A percentile compares a stretch with the other conserved stretches of the same genome.
Conservation (phyloP, 345 rosid species). For the Acer negundo region DNA sequence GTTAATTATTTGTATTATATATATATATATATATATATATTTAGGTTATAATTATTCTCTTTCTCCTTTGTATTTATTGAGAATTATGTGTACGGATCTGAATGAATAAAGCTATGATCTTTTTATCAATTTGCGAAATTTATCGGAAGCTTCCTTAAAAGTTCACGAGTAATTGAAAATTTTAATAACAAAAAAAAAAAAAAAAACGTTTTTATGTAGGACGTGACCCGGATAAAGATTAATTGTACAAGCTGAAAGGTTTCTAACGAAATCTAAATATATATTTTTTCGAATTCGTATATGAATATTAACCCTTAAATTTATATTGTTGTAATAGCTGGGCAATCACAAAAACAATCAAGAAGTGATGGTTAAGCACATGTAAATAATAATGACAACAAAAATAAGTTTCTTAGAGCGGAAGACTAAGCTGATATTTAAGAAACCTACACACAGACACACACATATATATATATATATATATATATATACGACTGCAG, state of each 20-base stretch:
- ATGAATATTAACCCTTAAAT: neutral
- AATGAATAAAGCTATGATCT: too few species aligned
- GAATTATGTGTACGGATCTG: neutral
- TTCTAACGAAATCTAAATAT: too few species aligned
- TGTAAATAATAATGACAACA: neutral
- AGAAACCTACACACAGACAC: conserved; percentile 44
- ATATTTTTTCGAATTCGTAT: neutral
- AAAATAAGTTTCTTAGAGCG: conserved; percentile 36
- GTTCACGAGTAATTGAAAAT: too few species aligned
- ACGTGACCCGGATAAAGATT: neutral
- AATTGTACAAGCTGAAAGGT: neutral
- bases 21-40: too few species aligned
- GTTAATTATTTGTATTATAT: neutral
- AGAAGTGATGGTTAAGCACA: neutral
- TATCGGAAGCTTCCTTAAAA: neutral
- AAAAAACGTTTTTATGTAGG: too few species aligned
- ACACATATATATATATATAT: too few species aligned
- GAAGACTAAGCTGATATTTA: conserved; percentile 33
- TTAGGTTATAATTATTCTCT: neutral
- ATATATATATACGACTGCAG: neutral
- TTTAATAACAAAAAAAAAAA: too few species aligned
- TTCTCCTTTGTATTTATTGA: neutral
- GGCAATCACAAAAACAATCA: neutral
- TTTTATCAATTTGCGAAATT: too few species aligned
- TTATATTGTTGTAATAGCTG: neutral